Evolutionary conservation across 768 basidiomycete species (phyloP), one percentile per base, ranked within the genome.

Genomic region (Glaciozyma martinii): DNA sequence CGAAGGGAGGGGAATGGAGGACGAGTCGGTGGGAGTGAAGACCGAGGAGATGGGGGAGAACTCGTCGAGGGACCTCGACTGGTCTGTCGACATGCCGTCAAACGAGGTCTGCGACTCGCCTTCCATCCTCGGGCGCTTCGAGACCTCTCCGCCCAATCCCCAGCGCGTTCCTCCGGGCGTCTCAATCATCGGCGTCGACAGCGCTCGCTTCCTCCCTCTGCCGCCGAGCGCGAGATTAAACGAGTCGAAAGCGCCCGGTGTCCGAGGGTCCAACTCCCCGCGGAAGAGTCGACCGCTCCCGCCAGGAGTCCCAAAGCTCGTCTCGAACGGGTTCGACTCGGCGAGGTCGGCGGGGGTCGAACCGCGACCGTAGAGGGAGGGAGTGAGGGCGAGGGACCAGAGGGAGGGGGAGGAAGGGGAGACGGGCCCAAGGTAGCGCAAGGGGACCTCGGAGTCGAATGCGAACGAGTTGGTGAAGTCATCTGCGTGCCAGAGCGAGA

Each of bases 301-400:
- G 46, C n/a, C 18, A 13, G 27, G 47, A n/a, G 10, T 30, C 43
- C 62, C 53, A 16, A 68, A 54, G 25, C 57, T 65, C n/a, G 60
- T 27, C 53, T 65, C 67, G 63, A 68, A 68, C 29, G 67, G 67
- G 58, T 68, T 65, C 30, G 46, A 40, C 49, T 68, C 63, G 63
- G 23, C 40, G 9, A 12, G 27, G 25, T 9, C 19, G 13, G 37
- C 19, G 23, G 37, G 13, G 37, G 37, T 40, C 7, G 25, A 4
- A 23, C 44, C 23, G 25, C 16, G 25, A 19, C 21, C 44, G 25
- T n/a, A 23, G 56, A 67, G 16, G 4, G 63, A 61, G 18, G 67
- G 67, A 6, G 67, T 64, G 53, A 61, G 62, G 2, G 67, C 59
- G 57, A 61, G 59, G 5, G 62, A 63, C 47, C 66, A 33, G 18